A percentile compares a stretch with the other conserved stretches of the same genome.
Evolutionary conservation across 78 protist species (phyloP).

Genomic region (slime mould (Dictyostelium discoideum)): dicty_2.7 NC_007088.5:1511501-1512000

Average conservation of each 20-base stretch:
- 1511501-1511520: constrained; percentile 49
- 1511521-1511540: constrained; percentile 30
- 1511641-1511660: constrained; percentile 56
- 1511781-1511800: constrained; percentile 71
- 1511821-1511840: constrained; percentile 42
- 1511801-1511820: constrained; percentile 22
- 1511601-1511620: constrained; percentile 78
- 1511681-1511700: constrained; percentile 69
- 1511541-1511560: constrained; percentile 71
- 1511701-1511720: constrained; percentile 79
- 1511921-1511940: neutral
- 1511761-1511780: constrained; percentile 51
- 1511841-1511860: constrained; percentile 44
- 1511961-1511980: neutral
- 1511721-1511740: constrained; percentile 54
- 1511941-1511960: neutral
- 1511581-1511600: constrained; percentile 62
- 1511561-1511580: constrained; percentile 42
- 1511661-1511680: constrained; percentile 63
- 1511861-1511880: constrained; percentile 54
- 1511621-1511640: constrained; percentile 57
- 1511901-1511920: neutral
- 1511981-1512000: neutral
- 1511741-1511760: constrained; percentile 35
- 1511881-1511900: neutral